Evolutionary conservation across 495 filamentous ascomycete genomes (phyloP).

Genomic region (Parmelia sp.): DNA sequence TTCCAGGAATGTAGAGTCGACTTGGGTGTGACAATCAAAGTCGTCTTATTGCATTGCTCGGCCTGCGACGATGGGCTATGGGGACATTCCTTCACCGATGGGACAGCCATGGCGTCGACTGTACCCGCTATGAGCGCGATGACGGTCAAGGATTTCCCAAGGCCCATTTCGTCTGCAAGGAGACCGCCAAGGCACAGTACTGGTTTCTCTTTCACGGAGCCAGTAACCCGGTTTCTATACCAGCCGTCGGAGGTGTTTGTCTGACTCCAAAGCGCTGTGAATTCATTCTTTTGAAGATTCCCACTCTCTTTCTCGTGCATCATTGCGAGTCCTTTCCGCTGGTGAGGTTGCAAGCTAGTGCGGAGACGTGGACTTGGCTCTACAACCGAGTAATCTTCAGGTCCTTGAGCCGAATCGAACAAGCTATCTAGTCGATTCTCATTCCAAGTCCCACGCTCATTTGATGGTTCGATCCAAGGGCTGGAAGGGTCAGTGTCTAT

Average conservation of each 20-base stretch:
- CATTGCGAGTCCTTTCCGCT: constrained; percentile 8
- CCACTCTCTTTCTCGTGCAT: constrained; percentile 14
- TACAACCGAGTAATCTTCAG: constrained; percentile 4
- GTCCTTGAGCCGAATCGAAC: constrained; percentile 11
- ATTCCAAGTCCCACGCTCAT: background rate
- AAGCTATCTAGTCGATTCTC: constrained; percentile 8
- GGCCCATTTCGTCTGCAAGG: constrained; percentile 26
- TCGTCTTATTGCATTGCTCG: constrained; percentile 28
- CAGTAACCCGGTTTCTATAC: constrained; percentile 7
- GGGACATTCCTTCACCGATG: background rate
- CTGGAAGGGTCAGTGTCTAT: background rate
- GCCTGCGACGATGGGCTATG: constrained; percentile 15
- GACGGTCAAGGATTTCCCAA: constrained; percentile 29
- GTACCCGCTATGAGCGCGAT: constrained; percentile 24
- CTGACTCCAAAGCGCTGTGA: constrained; percentile 6
- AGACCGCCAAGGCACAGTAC: constrained; percentile 9
- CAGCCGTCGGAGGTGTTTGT: background rate
- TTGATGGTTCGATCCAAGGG: background rate
- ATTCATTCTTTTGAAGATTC: background rate
- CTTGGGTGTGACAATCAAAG: constrained; percentile 39
- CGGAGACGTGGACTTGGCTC: constrained; percentile 9
- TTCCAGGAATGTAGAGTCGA: constrained; percentile 30
- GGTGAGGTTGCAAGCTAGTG: constrained; percentile 3
- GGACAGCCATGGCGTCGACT: background rate
- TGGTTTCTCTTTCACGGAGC: constrained; percentile 4